Conservation (phyloP, 2,329 filamentous ascomycete species). For the Cladorrhinum sp. region DNA sequence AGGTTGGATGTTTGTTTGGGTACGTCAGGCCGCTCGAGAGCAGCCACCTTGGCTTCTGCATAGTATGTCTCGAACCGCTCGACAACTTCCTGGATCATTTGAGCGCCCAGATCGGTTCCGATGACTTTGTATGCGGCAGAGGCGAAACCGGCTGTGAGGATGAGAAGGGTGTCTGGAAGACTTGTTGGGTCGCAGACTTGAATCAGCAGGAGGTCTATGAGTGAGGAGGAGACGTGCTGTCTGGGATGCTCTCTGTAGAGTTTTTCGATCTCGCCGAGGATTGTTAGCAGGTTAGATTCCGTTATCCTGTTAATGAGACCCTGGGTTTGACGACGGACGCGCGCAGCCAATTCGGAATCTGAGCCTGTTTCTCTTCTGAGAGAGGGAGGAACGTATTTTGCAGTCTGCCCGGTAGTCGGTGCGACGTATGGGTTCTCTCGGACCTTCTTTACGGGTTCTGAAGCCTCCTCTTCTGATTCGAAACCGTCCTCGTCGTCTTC, state of each 20-base stretch:
- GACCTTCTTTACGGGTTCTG: constrained; percentile 42
- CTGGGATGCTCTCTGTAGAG: constrained; percentile 81
- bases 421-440: constrained; percentile 89
- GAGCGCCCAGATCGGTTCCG: constrained; percentile 85
- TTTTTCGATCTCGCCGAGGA: constrained; percentile 76
- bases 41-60: constrained; percentile 37
- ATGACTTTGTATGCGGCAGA: constrained; percentile 83
- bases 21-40: constrained; percentile 30
- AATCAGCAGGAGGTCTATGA: constrained; percentile 75
- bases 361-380: constrained; percentile 62
- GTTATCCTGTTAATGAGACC: constrained; percentile 91
- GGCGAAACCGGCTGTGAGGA: constrained; percentile 85
- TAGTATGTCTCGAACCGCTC: constrained; percentile 70
- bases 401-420: constrained; percentile 50
- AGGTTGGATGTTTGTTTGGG: constrained; percentile 70
- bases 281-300: constrained; percentile 82
- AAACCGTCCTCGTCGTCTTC: constrained; percentile 24
- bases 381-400: constrained; percentile 89
- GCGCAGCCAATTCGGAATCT: constrained; percentile 63
- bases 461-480: constrained; percentile 13
- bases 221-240: constrained; percentile 79
- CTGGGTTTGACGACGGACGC: constrained; percentile 76
- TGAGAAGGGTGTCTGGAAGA: constrained; percentile 83
- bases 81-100: constrained; percentile 75
- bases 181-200: constrained; percentile 75